These are phyloP conservation scores for Trichosporon asahii DNA, from an alignment of 1,284 basidiomycete genomes.

Conservation along the genomic window DNA sequence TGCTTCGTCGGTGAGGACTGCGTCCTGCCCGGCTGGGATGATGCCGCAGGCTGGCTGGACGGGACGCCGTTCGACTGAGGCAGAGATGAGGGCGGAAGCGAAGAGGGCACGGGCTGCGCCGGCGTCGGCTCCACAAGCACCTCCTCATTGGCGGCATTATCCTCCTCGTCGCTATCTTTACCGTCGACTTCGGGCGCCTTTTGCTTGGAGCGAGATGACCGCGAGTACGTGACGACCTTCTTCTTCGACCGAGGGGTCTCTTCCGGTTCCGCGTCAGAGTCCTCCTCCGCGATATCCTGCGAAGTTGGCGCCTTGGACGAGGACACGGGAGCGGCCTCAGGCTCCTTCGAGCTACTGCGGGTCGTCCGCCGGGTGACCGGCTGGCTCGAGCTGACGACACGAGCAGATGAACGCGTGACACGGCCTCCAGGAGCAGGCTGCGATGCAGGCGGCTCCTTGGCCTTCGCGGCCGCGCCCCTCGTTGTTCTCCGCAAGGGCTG, in stretches of 20 bases:
- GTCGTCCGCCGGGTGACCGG: constrained; percentile 11
- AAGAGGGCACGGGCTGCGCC: background rate
- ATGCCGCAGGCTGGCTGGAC: background rate
- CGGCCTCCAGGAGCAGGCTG: constrained; percentile 5
- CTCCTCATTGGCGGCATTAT: background rate
- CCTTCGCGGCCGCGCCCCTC: background rate
- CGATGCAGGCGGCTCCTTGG: constrained; percentile 2
- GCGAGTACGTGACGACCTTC: background rate
- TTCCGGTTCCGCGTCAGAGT: constrained; percentile 14
- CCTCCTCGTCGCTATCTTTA: background rate
- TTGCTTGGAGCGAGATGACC: background rate
- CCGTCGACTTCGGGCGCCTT: background rate
- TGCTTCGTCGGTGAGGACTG: constrained; percentile 24
- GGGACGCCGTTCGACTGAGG: background rate
- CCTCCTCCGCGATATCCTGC: constrained; percentile 13
- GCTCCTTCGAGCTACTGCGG: constrained; percentile 11
- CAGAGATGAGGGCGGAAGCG: constrained; percentile 10
- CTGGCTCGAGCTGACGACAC: constrained; percentile 14
- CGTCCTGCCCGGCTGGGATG: constrained; percentile 12
- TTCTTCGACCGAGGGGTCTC: background rate
- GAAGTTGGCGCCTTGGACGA: background rate
- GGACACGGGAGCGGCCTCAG: background rate
- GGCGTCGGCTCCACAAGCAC: constrained; percentile 3
- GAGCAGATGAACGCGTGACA: constrained; percentile 5
- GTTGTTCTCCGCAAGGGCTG: background rate